Evolutionary conservation across 2,329 filamentous ascomycete genomes (phyloP), one percentile per base, ranked within the genome.

Genomic region (Colletotrichum phormii): DNA sequence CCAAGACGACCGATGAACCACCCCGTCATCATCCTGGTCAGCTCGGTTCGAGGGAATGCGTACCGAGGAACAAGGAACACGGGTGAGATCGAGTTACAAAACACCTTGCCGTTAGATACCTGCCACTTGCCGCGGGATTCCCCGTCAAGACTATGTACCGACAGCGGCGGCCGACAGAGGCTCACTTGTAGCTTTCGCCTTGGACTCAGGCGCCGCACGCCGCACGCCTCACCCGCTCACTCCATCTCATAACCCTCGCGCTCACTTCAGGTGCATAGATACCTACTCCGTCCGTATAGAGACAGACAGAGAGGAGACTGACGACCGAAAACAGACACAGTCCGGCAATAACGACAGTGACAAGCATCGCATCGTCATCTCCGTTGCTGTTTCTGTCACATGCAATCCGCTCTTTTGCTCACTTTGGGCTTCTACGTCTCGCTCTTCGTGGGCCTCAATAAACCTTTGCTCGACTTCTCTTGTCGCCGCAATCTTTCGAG

Each of bases 11-110:
- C 51, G 69, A 72, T 69, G 69, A 69, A 68, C 69, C 53, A 60
- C 58, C 64, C 69, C 66, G 70, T 72, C 70, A 70, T 70, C 70
- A 72, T 72, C 70, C 70, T 55, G 54, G 70, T 51, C 66, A 70
- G 70, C 60, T 70, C 70, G 60, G 70, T 37, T 72, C 66, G 54
- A 72, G 54, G 54, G 60, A 61, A 70, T 70, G 54, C 46, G 15
- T 70, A 13, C 70, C 70, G 66, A 72, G 60, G 70, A 12, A 53
- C 24, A 63, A 42, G 53, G 46, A 64, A 29, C 42, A 31, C 46
- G 51, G 26, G 60, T 35, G 60, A 70, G 54, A 72, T 61, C 35
- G 55, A 46, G 54, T 61, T 70, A 61, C 66, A 70, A 49, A 15
- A 31, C 51, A 54, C 15, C 13, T 15, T 31, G 54, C 60, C 54